These are phyloP conservation scores for Fusarium solani-melongenae DNA, from an alignment of 2,329 filamentous ascomycete species.

Conservation along the genomic window DNA sequence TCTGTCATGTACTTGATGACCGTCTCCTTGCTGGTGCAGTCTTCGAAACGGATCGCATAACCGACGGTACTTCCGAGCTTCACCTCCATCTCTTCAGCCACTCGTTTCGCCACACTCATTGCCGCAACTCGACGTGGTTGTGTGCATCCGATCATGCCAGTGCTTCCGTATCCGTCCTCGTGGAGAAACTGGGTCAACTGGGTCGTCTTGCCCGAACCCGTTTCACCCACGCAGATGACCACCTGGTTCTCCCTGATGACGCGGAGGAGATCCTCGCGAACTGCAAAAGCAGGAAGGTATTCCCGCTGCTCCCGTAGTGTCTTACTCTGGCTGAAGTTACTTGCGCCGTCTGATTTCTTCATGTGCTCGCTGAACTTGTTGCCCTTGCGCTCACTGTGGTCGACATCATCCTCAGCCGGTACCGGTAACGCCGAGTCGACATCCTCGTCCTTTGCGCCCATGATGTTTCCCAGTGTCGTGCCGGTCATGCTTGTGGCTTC, in stretches of 20 bases:
- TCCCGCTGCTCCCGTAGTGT: constrained; percentile 90
- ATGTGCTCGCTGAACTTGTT: constrained; percentile 91
- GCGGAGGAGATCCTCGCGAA: constrained; percentile 89
- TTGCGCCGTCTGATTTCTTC: constrained; percentile 87
- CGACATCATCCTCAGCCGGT: constrained; percentile 75
- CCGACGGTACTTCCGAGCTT: constrained; percentile 88
- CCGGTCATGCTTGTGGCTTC: constrained; percentile 94
- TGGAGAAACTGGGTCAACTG: constrained; percentile 96
- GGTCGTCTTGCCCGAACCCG: constrained; percentile 96
- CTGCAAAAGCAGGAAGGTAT: constrained; percentile 93
- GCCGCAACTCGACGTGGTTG: constrained; percentile 96
- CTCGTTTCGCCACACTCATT: constrained; percentile 98
- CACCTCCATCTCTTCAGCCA: constrained; percentile 98
- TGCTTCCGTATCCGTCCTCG: constrained; percentile 91
- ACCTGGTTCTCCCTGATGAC: constrained; percentile 98
- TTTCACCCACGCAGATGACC: constrained; percentile 95
- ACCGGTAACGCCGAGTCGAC: constrained; percentile 88
- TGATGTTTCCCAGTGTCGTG: constrained; percentile 91
- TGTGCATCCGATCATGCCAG: constrained; percentile 94
- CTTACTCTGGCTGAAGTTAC: constrained; percentile 93
- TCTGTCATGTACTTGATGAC: constrained; percentile 99
- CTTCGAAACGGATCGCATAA: constrained; percentile 98
- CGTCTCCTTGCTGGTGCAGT: constrained; percentile 95
- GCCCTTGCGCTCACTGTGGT: constrained; percentile 59
- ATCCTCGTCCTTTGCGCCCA: constrained; percentile 93